phyloP scores from a whole-genome alignment of 768 basidiomycete genomes.

The Boletus tomentosulus region DNA sequence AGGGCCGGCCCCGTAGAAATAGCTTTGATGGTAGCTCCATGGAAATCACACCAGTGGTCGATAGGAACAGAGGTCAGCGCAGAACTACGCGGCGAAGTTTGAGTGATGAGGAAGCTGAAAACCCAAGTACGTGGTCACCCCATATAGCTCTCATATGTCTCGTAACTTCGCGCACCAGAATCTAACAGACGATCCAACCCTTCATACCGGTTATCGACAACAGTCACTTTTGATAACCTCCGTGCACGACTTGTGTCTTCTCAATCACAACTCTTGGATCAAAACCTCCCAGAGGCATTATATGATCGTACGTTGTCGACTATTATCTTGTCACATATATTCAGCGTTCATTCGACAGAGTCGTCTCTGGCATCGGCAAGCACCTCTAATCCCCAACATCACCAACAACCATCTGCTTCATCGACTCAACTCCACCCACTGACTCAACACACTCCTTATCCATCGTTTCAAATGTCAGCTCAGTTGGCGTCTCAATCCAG shows the following conservation, averaged over 20 bases:
- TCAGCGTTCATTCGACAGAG: conserved; percentile 8
- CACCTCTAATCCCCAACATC: conserved; percentile 13
- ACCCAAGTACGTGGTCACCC: conserved; percentile 41
- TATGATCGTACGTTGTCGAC: conserved; percentile 34
- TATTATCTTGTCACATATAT: background rate
- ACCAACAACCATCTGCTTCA: conserved; percentile 26
- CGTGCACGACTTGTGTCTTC: conserved; percentile 43
- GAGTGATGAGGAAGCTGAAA: conserved; percentile 67
- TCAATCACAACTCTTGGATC: conserved; percentile 35
- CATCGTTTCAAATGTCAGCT: conserved; percentile 51
- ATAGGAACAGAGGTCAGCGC: conserved; percentile 38
- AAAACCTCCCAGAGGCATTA: conserved; percentile 29
- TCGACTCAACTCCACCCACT: conserved; percentile 37
- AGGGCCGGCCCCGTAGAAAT: conserved; percentile 46
- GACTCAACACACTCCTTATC: conserved; percentile 52
- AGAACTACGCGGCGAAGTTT: conserved; percentile 55
- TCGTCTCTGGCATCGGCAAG: conserved; percentile 15
- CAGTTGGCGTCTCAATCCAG: conserved; percentile 51
- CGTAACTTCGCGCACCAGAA: conserved; percentile 15
- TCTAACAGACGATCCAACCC: conserved; percentile 26
- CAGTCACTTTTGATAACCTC: conserved; percentile 43
- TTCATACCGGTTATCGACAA: conserved; percentile 42
- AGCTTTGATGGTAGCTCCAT: conserved; percentile 60
- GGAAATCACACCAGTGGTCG: conserved; percentile 47
- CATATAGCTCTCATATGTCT: conserved; percentile 7